phyloP scores from a whole-genome alignment of 2,329 filamentous ascomycete genomes.

The Nakataea oryzae region DNA sequence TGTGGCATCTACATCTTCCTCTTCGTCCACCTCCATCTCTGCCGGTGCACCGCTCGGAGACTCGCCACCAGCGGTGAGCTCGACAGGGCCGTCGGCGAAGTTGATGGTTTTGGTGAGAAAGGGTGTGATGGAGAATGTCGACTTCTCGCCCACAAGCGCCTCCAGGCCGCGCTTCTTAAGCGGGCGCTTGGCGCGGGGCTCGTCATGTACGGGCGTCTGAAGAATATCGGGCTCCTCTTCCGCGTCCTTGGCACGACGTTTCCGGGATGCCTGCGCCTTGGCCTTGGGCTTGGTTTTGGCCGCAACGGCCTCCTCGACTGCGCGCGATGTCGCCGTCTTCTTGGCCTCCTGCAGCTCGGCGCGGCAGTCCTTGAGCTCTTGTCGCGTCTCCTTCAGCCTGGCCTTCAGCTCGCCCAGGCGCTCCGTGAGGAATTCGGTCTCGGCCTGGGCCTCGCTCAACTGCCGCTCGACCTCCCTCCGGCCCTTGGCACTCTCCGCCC shows the following conservation, averaged over 20 bases:
- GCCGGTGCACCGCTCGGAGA: slow-evolving; percentile 1
- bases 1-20: slow-evolving; percentile 2
- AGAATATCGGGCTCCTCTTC: slow-evolving; percentile 34
- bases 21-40: slow-evolving; percentile 10
- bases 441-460: slow-evolving; percentile 48
- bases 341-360: slow-evolving; percentile 29
- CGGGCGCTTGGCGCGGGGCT: slow-evolving; percentile 27
- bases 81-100: slow-evolving; percentile 28
- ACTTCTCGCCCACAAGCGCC: slow-evolving; percentile 65
- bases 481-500: slow-evolving; percentile 1
- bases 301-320: neutral
- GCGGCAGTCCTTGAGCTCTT: slow-evolving; percentile 58
- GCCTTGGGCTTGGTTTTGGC: slow-evolving; percentile 9
- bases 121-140: slow-evolving; percentile 85
- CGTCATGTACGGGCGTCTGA: slow-evolving; percentile 25
- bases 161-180: slow-evolving; percentile 48
- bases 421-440: slow-evolving; percentile 56
- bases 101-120: slow-evolving; percentile 65
- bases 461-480: slow-evolving; percentile 40
- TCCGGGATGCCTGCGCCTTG: slow-evolving; percentile 28
- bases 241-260: slow-evolving; percentile 28
- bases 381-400: slow-evolving; percentile 60
- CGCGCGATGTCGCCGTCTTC: slow-evolving; percentile 23
- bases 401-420: slow-evolving; percentile 59
- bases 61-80: slow-evolving; percentile 6